phyloP scores from a whole-genome alignment of 768 basidiomycete genomes.

The Tricholoma flavovirens region DNA sequence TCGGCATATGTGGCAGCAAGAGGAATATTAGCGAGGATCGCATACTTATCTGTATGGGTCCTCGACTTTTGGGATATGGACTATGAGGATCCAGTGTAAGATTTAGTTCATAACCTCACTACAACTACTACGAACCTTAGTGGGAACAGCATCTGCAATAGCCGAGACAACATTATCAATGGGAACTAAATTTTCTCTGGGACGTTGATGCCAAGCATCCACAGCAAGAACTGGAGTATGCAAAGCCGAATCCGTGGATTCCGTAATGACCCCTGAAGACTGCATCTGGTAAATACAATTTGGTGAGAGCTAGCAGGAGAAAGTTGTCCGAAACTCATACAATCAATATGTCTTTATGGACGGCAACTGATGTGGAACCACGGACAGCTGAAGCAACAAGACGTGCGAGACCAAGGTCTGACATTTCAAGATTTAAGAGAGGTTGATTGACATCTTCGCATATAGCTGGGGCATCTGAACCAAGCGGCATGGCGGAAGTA shows the following conservation, averaged over 20 bases:
- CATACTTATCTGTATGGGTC: background rate
- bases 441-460: background rate
- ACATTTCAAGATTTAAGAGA: background rate
- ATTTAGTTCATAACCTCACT: no score
- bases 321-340: background rate
- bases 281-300: background rate
- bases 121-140: background rate
- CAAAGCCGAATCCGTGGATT: background rate
- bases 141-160: background rate
- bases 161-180: background rate
- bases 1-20: constrained; percentile 32
- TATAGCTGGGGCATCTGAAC: background rate
- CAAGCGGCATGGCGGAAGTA: background rate
- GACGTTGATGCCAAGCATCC: background rate
- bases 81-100: background rate
- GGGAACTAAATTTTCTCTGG: background rate
- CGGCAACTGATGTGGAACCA: background rate
- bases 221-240: background rate
- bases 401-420: background rate
- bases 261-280: background rate
- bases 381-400: background rate
- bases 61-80: background rate
- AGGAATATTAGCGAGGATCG: constrained; percentile 12
- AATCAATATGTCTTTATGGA: background rate
- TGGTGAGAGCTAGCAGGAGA: background rate